Percentiles rank a stretch among this genome's conserved stretches.
Evolutionary conservation across 1,284 basidiomycete genomes (phyloP).

Genomic region (Sutorius eximius): DNA sequence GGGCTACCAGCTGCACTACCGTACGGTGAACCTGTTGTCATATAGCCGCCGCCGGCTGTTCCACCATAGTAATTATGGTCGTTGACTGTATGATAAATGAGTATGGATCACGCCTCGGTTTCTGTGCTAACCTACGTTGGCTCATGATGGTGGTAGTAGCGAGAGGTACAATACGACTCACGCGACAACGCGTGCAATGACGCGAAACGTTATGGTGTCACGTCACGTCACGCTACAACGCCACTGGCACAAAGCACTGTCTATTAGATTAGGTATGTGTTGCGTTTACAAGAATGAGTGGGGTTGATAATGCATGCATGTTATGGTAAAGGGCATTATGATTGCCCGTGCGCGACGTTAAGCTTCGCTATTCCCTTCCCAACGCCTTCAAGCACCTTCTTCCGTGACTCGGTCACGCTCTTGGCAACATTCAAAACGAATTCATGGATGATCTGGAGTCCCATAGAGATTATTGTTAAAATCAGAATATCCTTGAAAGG

Average conservation of each 20-base stretch:
- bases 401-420: constrained; percentile 64
- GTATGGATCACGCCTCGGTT: background rate
- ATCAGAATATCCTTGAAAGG: background rate
- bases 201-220: constrained; percentile 29
- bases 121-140: constrained; percentile 37
- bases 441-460: constrained; percentile 60
- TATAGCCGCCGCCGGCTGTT: constrained; percentile 38
- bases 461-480: constrained; percentile 1
- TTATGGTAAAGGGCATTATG: constrained; percentile 12
- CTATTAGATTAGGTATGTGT: constrained; percentile 7
- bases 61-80: constrained; percentile 41
- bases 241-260: background rate
- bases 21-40: constrained; percentile 46
- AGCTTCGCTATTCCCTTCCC: constrained; percentile 65
- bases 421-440: constrained; percentile 62
- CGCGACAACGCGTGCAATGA: constrained; percentile 26
- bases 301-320: constrained; percentile 21
- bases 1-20: constrained; percentile 46
- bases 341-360: constrained; percentile 44
- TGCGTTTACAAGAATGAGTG: constrained; percentile 31
- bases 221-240: constrained; percentile 13
- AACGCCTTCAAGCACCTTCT: constrained; percentile 68
- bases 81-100: constrained; percentile 22
- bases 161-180: background rate
- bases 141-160: constrained; percentile 35